phyloP scores from a whole-genome alignment of 208 protist genomes.

The Leishmania mexicana region DNA sequence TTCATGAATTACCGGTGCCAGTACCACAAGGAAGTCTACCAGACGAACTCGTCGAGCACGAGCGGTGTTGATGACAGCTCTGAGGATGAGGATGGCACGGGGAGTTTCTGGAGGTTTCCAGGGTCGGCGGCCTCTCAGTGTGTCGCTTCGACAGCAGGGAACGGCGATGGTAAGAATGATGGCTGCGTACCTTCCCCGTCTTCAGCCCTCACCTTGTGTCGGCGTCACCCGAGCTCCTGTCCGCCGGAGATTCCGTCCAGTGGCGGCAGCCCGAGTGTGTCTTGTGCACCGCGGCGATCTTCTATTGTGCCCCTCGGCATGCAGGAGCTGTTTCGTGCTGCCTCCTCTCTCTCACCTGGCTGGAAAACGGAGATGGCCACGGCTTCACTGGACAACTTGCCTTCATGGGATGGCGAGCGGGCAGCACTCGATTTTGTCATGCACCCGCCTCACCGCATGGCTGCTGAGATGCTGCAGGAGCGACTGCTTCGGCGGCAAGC shows the following conservation, averaged over 20 bases:
- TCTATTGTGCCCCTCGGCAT: neutral
- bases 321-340: neutral
- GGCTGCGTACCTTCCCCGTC: neutral
- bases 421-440: conserved; percentile 23
- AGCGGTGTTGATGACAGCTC: neutral
- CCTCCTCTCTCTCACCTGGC: neutral
- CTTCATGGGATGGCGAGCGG: conserved; percentile 19
- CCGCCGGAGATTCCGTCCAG: neutral
- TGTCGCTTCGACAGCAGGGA: neutral
- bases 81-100: neutral
- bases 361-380: neutral
- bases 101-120: neutral
- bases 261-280: neutral
- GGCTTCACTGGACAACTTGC: conserved; percentile 22
- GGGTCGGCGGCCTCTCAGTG: neutral
- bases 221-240: neutral
- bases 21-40: conserved; percentile 16
- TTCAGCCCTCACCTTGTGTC: conserved; percentile 8
- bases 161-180: neutral
- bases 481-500: conserved; percentile 21
- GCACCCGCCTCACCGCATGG: conserved; percentile 14
- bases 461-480: conserved; percentile 18
- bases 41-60: conserved; percentile 8
- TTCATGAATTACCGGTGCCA: conserved; percentile 84
- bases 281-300: neutral